Base-by-base conservation (phyloP, 257 asterid genomes). In the Striga asiatica region DNA sequence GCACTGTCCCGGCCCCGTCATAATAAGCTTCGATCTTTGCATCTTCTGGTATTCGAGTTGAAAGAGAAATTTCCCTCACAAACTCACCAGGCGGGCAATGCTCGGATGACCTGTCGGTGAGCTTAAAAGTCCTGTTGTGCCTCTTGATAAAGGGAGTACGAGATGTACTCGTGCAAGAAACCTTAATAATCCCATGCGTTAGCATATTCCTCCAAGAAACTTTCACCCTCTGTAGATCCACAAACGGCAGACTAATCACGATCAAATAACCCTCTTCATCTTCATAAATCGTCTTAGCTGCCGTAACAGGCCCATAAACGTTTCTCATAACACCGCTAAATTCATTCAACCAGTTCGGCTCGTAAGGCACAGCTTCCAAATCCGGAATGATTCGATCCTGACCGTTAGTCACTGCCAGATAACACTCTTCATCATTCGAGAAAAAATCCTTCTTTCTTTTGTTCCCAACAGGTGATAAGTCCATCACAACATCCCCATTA, bases 61-160 rank as follows among this genome's bases (percentile, higher is more conserved):
- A 77, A 50, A 85, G 79, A 0, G 75, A 74, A 19, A 85, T 85
- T 55, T 78, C 87, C 65, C 95, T 71, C 46, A 64, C 72, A 74
- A 85, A 85, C 38, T 85, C 89, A 17, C 89, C 93, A 2, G 81
- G 76, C 8, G 89, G 95, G 34, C 88, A 82, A 41, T 82, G 93
- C 75, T 82, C 93, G 0, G 93, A 93, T 8, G 76, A 72, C 14
- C 88, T 89, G 70, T 85, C 95, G 0, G 78, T 73, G 41, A 85
- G 82, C 70, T 75, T 80, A 66, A 76, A 85, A 0, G 75, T 82
- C 24, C 93, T 68, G 5, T 76, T 89, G 22, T 69, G 74, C 41
- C 93, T 85, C 54, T 78, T 80, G 38, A 85, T 69, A 43, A 74
- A 77, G 1, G 93, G 89, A 75, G 61, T 60, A 61, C 85, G 76